A percentile compares a stretch with the other conserved stretches of the same genome.
These are phyloP conservation scores for Monosporozyma solicola DNA, from an alignment of 805 yeast genomes.

Conservation along the genomic window DNA sequence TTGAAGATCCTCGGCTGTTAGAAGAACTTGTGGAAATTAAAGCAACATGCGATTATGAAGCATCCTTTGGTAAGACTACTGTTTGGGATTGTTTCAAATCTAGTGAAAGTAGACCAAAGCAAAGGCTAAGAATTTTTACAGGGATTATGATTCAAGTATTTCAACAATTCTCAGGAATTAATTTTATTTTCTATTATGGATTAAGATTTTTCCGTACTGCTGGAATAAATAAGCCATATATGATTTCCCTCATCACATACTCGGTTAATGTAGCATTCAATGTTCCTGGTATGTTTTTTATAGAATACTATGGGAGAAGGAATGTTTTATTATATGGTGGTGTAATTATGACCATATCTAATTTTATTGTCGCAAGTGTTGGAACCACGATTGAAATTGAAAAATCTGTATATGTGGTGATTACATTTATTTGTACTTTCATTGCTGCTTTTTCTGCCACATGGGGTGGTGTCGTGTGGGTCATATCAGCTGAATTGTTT, in stretches of 20 bases:
- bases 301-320: conserved; percentile 78
- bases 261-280: conserved; percentile 74
- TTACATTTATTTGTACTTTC: conserved; percentile 59
- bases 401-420: conserved; percentile 42
- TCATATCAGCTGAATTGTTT: conserved; percentile 53
- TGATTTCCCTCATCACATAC: conserved; percentile 68
- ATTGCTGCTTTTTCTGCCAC: conserved; percentile 71
- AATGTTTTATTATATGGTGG: conserved; percentile 65
- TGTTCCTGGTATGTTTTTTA: conserved; percentile 70
- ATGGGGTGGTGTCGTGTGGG: conserved; percentile 88
- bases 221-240: conserved; percentile 56
- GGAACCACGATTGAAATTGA: conserved; percentile 41
- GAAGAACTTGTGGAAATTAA: conserved; percentile 70
- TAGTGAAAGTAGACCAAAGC: conserved; percentile 47
- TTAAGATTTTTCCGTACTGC: conserved; percentile 66
- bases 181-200: conserved; percentile 85
- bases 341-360: conserved; percentile 55
- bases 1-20: conserved; percentile 52
- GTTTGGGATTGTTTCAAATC: conserved; percentile 50
- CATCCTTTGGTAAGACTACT: conserved; percentile 43
- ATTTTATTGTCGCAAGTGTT: conserved; percentile 60
- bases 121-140: conserved; percentile 48
- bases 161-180: conserved; percentile 87
- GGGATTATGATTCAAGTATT: conserved; percentile 65
- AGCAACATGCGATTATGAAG: conserved; percentile 65